phyloP scores from a whole-genome alignment of 2,329 filamentous ascomycete species.

The Ophiobolus disseminans region DNA sequence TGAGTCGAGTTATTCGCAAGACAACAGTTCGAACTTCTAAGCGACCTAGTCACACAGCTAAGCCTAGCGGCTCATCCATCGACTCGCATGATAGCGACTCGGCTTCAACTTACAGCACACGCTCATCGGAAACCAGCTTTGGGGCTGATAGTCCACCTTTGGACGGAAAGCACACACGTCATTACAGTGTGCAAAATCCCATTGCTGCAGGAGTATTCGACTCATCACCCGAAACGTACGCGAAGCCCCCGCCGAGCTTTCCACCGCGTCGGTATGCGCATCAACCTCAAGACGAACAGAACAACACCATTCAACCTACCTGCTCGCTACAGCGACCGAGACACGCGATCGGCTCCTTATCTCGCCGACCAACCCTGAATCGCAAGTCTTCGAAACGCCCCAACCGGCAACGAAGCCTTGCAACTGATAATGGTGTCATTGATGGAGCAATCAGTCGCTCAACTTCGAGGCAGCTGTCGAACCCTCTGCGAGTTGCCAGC shows the following conservation, averaged over 20 bases:
- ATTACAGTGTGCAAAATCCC: slow-evolving; percentile 25
- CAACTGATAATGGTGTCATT: slow-evolving; percentile 27
- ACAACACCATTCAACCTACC: slow-evolving; percentile 19
- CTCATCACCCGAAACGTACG: slow-evolving; percentile 16
- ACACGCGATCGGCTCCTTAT: too few relatives aligned
- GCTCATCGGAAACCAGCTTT: slow-evolving; percentile 50
- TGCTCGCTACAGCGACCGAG: too few relatives aligned
- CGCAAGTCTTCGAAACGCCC: slow-evolving; percentile 32
- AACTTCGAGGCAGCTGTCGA: slow-evolving; percentile 23
- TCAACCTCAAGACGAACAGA: slow-evolving; percentile 27
- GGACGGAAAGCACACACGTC: slow-evolving; percentile 21
- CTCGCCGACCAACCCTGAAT: slow-evolving; percentile 21
- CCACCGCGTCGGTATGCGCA: slow-evolving; percentile 35
- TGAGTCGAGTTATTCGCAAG: slow-evolving; percentile 11
- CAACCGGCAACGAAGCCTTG: slow-evolving; percentile 20
- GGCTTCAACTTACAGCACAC: slow-evolving; percentile 49
- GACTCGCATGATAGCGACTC: slow-evolving; percentile 46
- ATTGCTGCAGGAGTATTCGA: slow-evolving; percentile 35
- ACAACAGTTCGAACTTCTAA: slow-evolving; percentile 11
- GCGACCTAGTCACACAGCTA: slow-evolving; percentile 18
- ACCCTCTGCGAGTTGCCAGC: slow-evolving; percentile 32
- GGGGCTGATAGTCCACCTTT: slow-evolving; percentile 36
- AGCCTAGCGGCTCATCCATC: slow-evolving; percentile 43
- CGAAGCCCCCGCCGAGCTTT: slow-evolving; percentile 17
- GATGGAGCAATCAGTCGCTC: slow-evolving; percentile 31